Evolutionary conservation across 805 yeast genomes (phyloP).

Genomic region (Teunomyces cretensis): DNA sequence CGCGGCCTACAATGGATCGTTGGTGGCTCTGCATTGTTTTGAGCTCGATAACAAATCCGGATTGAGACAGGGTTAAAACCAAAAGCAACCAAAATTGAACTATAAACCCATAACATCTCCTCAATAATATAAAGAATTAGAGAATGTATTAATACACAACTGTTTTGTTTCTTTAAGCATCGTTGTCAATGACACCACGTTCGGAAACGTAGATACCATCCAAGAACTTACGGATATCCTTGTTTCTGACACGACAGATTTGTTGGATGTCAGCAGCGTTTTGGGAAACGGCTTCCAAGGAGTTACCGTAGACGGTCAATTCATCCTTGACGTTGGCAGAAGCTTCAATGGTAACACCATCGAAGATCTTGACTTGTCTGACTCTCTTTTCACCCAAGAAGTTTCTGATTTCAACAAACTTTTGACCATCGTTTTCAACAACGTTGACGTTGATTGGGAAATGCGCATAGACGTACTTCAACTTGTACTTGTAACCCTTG

Average conservation of each 20-base stretch:
- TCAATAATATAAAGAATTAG: conserved; percentile 12
- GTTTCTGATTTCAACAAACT: conserved; percentile 94
- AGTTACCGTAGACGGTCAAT: conserved; percentile 89
- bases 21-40: conserved; percentile 46
- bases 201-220: conserved; percentile 99
- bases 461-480: conserved; percentile 99
- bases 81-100: conserved; percentile 22
- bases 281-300: conserved; percentile 96
- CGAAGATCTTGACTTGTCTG: conserved; percentile 80
- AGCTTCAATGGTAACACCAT: conserved; percentile 84
- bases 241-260: conserved; percentile 97
- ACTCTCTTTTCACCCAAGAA: conserved; percentile 99
- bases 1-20: conserved; percentile 35
- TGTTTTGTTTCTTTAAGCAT: conserved; percentile 26
- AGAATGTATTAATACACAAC: conserved; percentile 24
- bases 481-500: conserved; percentile 98
- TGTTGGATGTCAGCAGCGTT: conserved; percentile 98
- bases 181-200: conserved; percentile 84
- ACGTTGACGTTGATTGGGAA: conserved; percentile 99
- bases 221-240: conserved; percentile 99
- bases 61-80: conserved; percentile 17
- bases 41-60: conserved; percentile 42
- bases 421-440: conserved; percentile 70
- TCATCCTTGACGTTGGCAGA: conserved; percentile 92
- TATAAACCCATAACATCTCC: conserved; percentile 25